A percentile compares a stretch with the other conserved stretches of the same genome.
Evolutionary conservation across 352 stramenopile genomes (phyloP).

Genomic region (Globisporangium nunn): DNA sequence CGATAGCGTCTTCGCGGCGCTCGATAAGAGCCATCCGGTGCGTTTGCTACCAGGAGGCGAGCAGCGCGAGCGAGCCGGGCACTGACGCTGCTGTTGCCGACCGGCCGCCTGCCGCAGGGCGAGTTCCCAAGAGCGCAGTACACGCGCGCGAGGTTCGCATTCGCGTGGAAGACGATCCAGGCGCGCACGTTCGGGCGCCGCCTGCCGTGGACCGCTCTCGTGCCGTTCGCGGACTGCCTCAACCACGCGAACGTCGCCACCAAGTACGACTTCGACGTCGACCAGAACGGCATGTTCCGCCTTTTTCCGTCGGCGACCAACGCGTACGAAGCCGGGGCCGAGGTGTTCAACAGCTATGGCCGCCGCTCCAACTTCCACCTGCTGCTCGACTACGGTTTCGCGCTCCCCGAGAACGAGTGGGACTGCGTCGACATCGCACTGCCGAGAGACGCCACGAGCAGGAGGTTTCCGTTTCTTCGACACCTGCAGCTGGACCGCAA

Average conservation of each 20-base stretch:
- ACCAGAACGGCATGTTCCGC: conserved; percentile 49
- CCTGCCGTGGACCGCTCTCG: conserved; percentile 86
- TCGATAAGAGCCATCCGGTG: conserved; percentile 47
- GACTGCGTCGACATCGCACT: conserved; percentile 66
- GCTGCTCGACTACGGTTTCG: conserved; percentile 91
- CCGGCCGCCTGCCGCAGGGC: conserved; percentile 11
- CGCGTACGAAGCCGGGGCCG: conserved; percentile 39
- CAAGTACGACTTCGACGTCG: conserved; percentile 80
- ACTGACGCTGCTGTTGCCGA: not conserved
- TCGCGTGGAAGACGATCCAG: conserved; percentile 87
- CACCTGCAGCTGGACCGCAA: conserved; percentile 40
- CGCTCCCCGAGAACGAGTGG: conserved; percentile 86
- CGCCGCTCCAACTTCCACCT: conserved; percentile 83
- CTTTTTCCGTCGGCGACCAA: conserved; percentile 59
- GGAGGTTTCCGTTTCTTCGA: conserved; percentile 39
- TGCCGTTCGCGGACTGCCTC: conserved; percentile 90
- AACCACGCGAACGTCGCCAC: conserved; percentile 89
- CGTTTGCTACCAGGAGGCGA: conserved; percentile 1
- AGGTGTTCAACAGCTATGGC: conserved; percentile 92
- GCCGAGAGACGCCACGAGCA: conserved; percentile 23
- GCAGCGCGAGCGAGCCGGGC: not conserved
- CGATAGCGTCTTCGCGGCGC: conserved; percentile 33
- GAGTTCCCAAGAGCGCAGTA: conserved; percentile 46
- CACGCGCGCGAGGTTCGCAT: conserved; percentile 64
- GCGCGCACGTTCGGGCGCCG: conserved; percentile 87